Base-by-base conservation (phyloP, 1,284 basidiomycete species). In the Thecaphora thlaspeos region DNA sequence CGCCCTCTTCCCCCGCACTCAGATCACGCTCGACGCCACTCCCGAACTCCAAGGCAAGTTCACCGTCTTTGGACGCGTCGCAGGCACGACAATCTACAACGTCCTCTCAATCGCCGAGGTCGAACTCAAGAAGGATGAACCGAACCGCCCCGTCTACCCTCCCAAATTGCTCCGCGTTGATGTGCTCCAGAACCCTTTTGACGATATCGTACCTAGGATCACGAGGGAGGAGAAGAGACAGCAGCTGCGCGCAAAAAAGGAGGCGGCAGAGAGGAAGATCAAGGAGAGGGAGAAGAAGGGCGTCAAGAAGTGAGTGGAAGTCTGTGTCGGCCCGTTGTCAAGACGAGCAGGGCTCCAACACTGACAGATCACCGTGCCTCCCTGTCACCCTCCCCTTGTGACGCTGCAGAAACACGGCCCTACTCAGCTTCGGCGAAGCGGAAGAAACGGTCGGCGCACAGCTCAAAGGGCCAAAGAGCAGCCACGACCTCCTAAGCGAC, bases 131-230 rank as follows among this genome's bases (percentile, higher is more conserved):
- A 48, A 48, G 7, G 51, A 61, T 0, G 84, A 83, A 41, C 85
- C 89, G 46, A 90, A 89, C 68, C 82, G 86, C 46, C 94, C 94
- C 1, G 76, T 92, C 46, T 93, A 94, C 19, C 91, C 94, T 0
- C 91, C 92, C 0, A 92, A 89, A 74, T 90, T 98, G 75, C 87
- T 86, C 61, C 84, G 83, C 1, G 82, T 94, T 36, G 84, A 86
- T 17, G 89, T 96, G 49, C 75, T 92, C 15, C 90, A 95, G 52
- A 94, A 96, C 73, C 93, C 94, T 0, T 97, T 95, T 75, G 84
- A 87, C 43, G 92, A 97, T 73, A 94, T 97, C 63, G 84, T 92
- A 24, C 93, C 94, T 1, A 87, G 94, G n/a, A 95, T 96, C 62
- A 98, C 94, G 0, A 90, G 90, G 0, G 89, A 87, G 1, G 92